Percentiles rank a stretch among this genome's conserved stretches.
Conservation (phyloP, 1,284 basidiomycete species). For the Boletus semigastroideus region DNA sequence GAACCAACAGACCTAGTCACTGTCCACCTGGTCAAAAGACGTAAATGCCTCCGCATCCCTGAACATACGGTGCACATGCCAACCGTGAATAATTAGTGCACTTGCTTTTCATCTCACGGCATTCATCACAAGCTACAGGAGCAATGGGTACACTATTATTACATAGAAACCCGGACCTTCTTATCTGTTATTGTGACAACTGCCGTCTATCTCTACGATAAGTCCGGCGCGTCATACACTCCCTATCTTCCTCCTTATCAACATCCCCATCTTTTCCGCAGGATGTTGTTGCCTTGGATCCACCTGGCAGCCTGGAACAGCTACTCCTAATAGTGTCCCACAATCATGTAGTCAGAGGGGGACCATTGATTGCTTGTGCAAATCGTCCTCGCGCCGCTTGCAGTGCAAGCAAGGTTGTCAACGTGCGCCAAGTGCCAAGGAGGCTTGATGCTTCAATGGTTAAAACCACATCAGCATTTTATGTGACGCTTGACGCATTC, state of each 20-base stretch:
- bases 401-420: neutral
- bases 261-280: neutral
- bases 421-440: neutral
- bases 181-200: neutral
- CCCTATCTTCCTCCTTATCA: constrained; percentile 3
- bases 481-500: neutral
- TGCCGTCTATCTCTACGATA: constrained; percentile 3
- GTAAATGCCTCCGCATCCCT: no score
- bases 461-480: neutral
- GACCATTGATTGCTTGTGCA: neutral
- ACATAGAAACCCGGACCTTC: neutral
- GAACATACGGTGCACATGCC: no score
- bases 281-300: neutral
- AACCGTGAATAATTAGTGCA: neutral
- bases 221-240: neutral
- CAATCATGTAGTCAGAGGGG: neutral
- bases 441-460: neutral
- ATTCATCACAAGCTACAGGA: no score
- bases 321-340: neutral
- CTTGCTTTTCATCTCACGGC: constrained; percentile 2
- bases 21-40: no score
- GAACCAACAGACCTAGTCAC: no score
- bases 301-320: neutral
- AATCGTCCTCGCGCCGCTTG: neutral
- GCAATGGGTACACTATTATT: neutral